These are phyloP conservation scores for Phoenix dactylifera DNA, from an alignment of 176 grass and related monocot genomes.

Conservation along the genomic window DNA sequence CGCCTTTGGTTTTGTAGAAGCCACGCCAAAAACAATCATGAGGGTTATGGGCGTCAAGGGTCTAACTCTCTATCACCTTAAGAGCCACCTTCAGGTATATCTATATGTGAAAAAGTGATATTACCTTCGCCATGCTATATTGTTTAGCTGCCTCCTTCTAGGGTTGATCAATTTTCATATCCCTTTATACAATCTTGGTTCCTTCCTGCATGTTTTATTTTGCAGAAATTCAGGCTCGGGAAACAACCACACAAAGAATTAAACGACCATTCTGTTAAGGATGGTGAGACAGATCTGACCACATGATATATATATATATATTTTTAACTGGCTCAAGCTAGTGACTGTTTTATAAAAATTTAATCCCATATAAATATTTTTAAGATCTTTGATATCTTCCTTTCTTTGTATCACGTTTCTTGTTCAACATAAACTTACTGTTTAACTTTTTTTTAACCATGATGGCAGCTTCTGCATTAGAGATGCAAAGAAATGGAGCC, in stretches of 20 bases:
- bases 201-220: not conserved
- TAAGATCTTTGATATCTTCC: not conserved
- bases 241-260: slow-evolving; percentile 98
- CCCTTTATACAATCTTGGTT: no score
- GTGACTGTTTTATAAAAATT: no score
- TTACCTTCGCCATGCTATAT: no score
- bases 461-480: slow-evolving; percentile 36
- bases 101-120: not conserved
- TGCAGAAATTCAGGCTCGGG: slow-evolving; percentile 91
- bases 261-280: slow-evolving; percentile 66
- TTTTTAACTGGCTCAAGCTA: no score
- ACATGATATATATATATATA: not conserved
- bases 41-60: slow-evolving; percentile 99
- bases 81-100: slow-evolving; percentile 92
- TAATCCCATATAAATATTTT: no score
- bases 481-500: slow-evolving; percentile 69
- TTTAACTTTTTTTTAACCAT: not conserved
- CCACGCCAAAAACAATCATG: slow-evolving; percentile 98
- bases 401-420: not conserved
- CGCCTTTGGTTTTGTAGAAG: slow-evolving; percentile 35
- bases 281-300: slow-evolving; percentile 24
- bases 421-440: not conserved
- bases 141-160: no score
- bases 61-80: slow-evolving; percentile 91
- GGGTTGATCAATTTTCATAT: no score